Base-by-base conservation (phyloP, 495 filamentous ascomycete species). In the Xylaria castorea region DNA sequence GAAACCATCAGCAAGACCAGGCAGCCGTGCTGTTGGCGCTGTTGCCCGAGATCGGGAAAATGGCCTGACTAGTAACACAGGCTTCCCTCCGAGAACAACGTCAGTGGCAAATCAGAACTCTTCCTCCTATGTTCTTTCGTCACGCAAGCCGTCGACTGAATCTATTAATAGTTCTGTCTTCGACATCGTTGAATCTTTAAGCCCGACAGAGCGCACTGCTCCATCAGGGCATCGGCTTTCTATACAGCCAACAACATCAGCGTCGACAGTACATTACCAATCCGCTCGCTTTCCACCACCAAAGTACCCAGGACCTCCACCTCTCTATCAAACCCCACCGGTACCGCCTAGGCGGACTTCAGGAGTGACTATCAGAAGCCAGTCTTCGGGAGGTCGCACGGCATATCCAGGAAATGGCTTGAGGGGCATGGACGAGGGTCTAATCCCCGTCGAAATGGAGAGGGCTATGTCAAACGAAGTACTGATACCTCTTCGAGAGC, bases 401-500 rank as follows among this genome's bases (percentile, higher is more conserved):
- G 67, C 40, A 48, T 55, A 60, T 61, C 25, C 40, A 62, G 44
- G 40, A 32, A 14, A 32, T 22, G n/a, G 34, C 36, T 14, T 20
- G 3, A 50, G 38, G 57, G 63, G 61, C 8, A 16, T 80, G 30
- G 80, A 81, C 42, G 75, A 80, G 61, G 81, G 79, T 2, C 68
- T 81, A 48, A 81, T 83, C 36, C 80, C 80, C 14, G 81, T 83
- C 1, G 76, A 80, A 53, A 70, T 73, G 66, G 77, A 79, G 42
- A 61, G 53, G 18, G 50, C 72, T 27, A 65, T 63, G 16, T 50
- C 73, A 18, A 75, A 74, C 16, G 75, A 69, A 34, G 66, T 61
- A 30, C 53, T 61, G 7, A 61, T 72, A 1, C 71, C 74, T 3
- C 27, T 61, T 30, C 73, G 74, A 60, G 76, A 81, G 65, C 61